A percentile compares a stretch with the other conserved stretches of the same genome.
Conservation (phyloP, 345 rosid species). For the Arabis hirsuta region DNA sequence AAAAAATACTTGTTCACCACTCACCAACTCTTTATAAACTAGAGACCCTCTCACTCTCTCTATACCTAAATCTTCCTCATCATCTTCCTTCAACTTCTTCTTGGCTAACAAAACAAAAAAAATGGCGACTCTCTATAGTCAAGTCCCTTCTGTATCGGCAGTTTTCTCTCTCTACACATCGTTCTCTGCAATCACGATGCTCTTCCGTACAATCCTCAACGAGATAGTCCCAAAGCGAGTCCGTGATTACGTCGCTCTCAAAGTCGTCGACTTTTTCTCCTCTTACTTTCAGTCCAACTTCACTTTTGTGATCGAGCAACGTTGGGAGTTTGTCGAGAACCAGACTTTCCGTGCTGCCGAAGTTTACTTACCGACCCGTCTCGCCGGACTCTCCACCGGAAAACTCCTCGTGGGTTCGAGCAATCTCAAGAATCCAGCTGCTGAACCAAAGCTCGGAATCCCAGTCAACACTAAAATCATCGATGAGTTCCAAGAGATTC, state of each 20-base stretch:
- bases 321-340: slow-evolving; percentile 44
- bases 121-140: slow-evolving; percentile 39
- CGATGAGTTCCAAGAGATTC: slow-evolving; percentile 43
- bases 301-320: slow-evolving; percentile 45
- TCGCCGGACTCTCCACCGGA: slow-evolving; percentile 40
- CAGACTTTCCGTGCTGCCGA: slow-evolving; percentile 48
- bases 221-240: slow-evolving; percentile 41
- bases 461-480: slow-evolving; percentile 44
- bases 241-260: slow-evolving; percentile 36
- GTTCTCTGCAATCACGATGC: slow-evolving; percentile 43
- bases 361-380: slow-evolving; percentile 43
- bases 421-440: slow-evolving; percentile 41
- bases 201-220: slow-evolving; percentile 42
- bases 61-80: not conserved
- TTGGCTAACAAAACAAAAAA: not conserved
- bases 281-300: slow-evolving; percentile 40
- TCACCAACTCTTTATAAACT: not conserved
- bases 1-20: slow-evolving; percentile 9
- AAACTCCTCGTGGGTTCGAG: slow-evolving; percentile 44
- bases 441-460: slow-evolving; percentile 41
- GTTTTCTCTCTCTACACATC: slow-evolving; percentile 45
- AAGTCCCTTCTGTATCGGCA: slow-evolving; percentile 43
- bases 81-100: slow-evolving; percentile 14
- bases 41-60: not conserved
- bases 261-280: slow-evolving; percentile 38